A percentile compares a stretch with the other conserved stretches of the same genome.
These are phyloP conservation scores for Polyporus tsugae DNA, from an alignment of 1,284 basidiomycete genomes.

Conservation along the genomic window DNA sequence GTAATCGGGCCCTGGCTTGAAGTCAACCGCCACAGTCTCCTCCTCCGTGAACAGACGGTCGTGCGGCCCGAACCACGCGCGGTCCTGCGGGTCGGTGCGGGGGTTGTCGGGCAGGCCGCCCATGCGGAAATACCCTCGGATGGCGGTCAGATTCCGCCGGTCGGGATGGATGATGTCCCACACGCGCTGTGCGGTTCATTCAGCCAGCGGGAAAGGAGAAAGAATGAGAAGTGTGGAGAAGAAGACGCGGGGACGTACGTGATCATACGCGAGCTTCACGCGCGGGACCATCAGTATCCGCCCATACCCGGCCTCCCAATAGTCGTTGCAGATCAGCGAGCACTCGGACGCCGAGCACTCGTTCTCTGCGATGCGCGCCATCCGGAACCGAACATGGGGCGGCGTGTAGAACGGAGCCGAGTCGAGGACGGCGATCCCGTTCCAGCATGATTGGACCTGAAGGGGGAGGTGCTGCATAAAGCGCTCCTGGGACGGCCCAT, in stretches of 20 bases:
- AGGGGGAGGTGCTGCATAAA: conserved; percentile 92
- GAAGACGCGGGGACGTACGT: conserved; percentile 55
- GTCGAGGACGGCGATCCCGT: conserved; percentile 92
- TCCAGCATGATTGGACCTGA: conserved; percentile 97
- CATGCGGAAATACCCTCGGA: conserved; percentile 88
- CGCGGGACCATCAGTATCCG: conserved; percentile 96
- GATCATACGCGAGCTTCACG: conserved; percentile 94
- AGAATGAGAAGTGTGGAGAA: conserved; percentile 1
- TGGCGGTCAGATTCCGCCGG: conserved; percentile 90
- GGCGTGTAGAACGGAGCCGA: conserved; percentile 92
- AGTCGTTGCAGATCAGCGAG: conserved; percentile 94
- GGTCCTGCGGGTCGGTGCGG: conserved; percentile 92
- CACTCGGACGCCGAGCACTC: conserved; percentile 96
- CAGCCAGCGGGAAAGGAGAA: conserved; percentile 3
- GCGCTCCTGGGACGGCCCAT: conserved; percentile 74
- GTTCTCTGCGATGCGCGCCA: conserved; percentile 84
- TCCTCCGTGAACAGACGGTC: conserved; percentile 91
- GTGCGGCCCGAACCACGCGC: conserved; percentile 95
- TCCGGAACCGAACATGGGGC: conserved; percentile 90
- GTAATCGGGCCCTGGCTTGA: conserved; percentile 84
- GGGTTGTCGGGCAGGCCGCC: conserved; percentile 95
- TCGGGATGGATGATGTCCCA: conserved; percentile 93
- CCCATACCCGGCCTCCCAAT: conserved; percentile 92
- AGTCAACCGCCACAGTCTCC: conserved; percentile 80
- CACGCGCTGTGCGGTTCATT: conserved; percentile 66